Evolutionary conservation across 345 rosid species (phyloP).

Genomic region (Acer negundo): DNA sequence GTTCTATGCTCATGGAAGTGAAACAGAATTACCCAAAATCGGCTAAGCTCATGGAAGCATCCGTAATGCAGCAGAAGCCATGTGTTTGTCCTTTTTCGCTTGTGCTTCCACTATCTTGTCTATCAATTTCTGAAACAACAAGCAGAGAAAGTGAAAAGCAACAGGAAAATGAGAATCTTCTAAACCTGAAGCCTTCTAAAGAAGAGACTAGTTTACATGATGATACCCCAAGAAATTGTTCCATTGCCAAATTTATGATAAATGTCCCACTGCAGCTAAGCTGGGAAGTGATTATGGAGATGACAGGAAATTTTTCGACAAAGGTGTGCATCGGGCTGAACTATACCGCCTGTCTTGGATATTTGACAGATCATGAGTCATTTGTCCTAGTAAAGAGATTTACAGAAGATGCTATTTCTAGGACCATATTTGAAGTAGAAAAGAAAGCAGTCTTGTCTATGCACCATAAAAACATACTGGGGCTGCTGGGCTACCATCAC

Average conservation of each 20-base stretch:
- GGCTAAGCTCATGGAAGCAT: constrained; percentile 24
- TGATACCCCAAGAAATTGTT: background rate
- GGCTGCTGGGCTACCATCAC: constrained; percentile 32
- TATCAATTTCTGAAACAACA: background rate
- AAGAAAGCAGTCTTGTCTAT: constrained; percentile 33
- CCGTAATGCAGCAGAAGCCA: constrained; percentile 2
- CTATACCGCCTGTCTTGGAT: constrained; percentile 24
- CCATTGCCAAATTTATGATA: background rate
- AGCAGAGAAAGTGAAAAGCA: constrained; percentile 4
- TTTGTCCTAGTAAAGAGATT: constrained; percentile 29
- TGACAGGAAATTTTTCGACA: constrained; percentile 29
- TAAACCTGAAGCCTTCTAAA: background rate
- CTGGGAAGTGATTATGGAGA: constrained; percentile 34
- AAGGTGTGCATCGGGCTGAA: constrained; percentile 7
- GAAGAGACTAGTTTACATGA: background rate
- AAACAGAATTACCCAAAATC: constrained; percentile 24
- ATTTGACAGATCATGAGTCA: constrained; percentile 4
- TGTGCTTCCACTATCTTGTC: background rate
- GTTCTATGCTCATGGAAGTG: constrained; percentile 12
- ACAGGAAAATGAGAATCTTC: background rate
- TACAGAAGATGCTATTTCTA: background rate
- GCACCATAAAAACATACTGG: constrained; percentile 33
- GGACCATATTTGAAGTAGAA: constrained; percentile 35
- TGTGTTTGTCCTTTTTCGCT: background rate
- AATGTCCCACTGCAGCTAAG: constrained; percentile 33